Evolutionary conservation across 768 basidiomycete species (phyloP), one percentile per base, ranked within the genome.

Genomic region (Scleroderma bovista): DNA sequence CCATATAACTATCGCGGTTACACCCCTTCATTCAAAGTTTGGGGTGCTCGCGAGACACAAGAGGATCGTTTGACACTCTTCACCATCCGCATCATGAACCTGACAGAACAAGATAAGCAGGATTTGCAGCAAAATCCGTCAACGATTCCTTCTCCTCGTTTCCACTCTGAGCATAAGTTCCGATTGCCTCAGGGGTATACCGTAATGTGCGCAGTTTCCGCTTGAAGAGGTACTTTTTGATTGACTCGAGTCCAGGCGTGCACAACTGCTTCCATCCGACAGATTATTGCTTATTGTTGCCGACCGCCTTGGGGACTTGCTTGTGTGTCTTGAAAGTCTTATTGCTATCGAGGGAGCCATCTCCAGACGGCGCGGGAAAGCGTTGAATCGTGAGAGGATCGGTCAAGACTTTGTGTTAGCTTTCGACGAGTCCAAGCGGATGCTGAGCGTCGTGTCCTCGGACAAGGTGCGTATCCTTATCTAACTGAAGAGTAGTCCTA

Each of bases 391-490:
- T 9, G 69, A 72, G 46, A 75, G 72, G 52, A 64, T 77, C 15
- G 76, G 73, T 1, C 48, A 49, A 19, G 63, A 72, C 20, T 61
- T 68, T 29, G 22, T 75, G 3, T 45, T 79, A 1, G 66, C 77
- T 0, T 77, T 70, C 51, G 76, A 80, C 48, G 77, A 80, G 55
- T 58, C 64, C 5, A 74, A 69, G 50, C 69, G 75, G 3, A 67
- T 75, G 57, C 60, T 81, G 19, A 68, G 69, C 1, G 48, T 78
- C 7, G 73, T 74, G 51, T 59, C 68, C 6, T 57, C 65, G 5
- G 58, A 57, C 1, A 75, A 72, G 66, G 76, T 75, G 29, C 19
- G 44, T 32, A 15, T 24, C 3, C 7, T 7, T 11, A 17, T 44
- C 1, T 8, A 6, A n/a, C n/a, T 19, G 19, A 19, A 34, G 8